phyloP scores from a whole-genome alignment of 306 rosid genomes.

The Crataegus laevigata region DNA sequence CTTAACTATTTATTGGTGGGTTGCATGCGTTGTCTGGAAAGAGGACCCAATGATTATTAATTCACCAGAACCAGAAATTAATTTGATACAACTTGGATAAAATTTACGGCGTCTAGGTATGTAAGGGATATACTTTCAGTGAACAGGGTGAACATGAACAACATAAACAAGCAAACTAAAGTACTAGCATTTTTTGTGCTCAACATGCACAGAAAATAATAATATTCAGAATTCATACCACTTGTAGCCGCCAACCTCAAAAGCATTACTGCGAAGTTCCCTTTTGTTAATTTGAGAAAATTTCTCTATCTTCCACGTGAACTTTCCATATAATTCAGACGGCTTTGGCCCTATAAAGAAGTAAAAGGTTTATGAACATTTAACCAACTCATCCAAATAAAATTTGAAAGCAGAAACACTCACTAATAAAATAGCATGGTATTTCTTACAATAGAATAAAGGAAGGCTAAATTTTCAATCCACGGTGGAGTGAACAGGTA shows the following conservation, averaged over 20 bases:
- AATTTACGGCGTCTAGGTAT: neutral
- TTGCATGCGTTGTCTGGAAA: neutral
- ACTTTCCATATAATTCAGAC: constrained; percentile 71
- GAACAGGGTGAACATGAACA: neutral
- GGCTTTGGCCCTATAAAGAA: constrained; percentile 72
- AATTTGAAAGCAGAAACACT: neutral
- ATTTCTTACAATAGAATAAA: neutral
- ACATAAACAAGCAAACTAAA: neutral
- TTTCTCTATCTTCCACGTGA: constrained; percentile 97
- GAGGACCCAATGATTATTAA: neutral
- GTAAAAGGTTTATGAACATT: constrained; percentile 14
- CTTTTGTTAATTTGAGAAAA: constrained; percentile 95
- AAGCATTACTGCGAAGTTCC: constrained; percentile 92
- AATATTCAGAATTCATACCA: constrained; percentile 52
- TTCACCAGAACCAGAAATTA: neutral
- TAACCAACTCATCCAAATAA: neutral
- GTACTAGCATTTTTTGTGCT: neutral
- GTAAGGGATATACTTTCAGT: neutral
- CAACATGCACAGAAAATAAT: constrained; percentile 2
- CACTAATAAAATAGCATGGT: neutral
- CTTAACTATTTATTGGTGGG: neutral
- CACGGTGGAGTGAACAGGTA: neutral
- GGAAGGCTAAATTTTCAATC: neutral
- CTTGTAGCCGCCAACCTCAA: constrained; percentile 97
- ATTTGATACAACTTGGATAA: neutral